Evolutionary conservation across 2,329 filamentous ascomycete species (phyloP).

Genomic region (Sarocladiaceae sp.): DNA sequence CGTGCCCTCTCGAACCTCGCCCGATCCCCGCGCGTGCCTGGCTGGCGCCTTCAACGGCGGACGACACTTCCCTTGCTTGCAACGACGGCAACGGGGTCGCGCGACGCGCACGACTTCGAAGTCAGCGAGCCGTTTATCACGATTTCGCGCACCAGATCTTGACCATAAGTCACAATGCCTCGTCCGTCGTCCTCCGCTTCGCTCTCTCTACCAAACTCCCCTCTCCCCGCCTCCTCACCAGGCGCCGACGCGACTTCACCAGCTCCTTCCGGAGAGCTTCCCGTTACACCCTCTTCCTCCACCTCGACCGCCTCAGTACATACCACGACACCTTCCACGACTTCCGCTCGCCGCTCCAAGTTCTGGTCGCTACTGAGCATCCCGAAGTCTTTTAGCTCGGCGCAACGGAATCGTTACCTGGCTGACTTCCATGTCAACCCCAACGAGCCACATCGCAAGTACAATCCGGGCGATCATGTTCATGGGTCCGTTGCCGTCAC

Average conservation of each 20-base stretch:
- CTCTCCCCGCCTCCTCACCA: not conserved
- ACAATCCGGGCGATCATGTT: slow-evolving; percentile 68
- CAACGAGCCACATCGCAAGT: slow-evolving; percentile 71
- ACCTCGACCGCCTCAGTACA: slow-evolving; percentile 16
- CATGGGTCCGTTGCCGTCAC: slow-evolving; percentile 66
- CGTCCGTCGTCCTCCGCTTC: not conserved
- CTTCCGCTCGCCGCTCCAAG: slow-evolving; percentile 22
- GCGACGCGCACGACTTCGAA: slow-evolving; percentile 13
- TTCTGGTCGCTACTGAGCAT: slow-evolving; percentile 48
- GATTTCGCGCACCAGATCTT: not conserved
- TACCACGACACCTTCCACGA: slow-evolving; percentile 16
- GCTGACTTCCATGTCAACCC: slow-evolving; percentile 73
- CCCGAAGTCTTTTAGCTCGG: slow-evolving; percentile 42
- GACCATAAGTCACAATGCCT: not conserved
- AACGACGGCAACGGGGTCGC: slow-evolving; percentile 9
- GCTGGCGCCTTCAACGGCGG: too few relatives aligned
- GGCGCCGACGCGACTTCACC: not conserved
- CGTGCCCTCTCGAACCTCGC: too few relatives aligned
- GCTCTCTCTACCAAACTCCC: not conserved
- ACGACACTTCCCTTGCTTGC: slow-evolving; percentile 26
- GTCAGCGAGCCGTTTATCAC: not conserved
- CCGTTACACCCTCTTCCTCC: slow-evolving; percentile 21
- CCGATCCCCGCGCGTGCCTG: too few relatives aligned
- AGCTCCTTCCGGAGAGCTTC: slow-evolving; percentile 25
- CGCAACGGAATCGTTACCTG: slow-evolving; percentile 55